Evolutionary conservation across 2,329 filamentous ascomycete genomes (phyloP).

Genomic region (Aspergillus fijiensis): DNA sequence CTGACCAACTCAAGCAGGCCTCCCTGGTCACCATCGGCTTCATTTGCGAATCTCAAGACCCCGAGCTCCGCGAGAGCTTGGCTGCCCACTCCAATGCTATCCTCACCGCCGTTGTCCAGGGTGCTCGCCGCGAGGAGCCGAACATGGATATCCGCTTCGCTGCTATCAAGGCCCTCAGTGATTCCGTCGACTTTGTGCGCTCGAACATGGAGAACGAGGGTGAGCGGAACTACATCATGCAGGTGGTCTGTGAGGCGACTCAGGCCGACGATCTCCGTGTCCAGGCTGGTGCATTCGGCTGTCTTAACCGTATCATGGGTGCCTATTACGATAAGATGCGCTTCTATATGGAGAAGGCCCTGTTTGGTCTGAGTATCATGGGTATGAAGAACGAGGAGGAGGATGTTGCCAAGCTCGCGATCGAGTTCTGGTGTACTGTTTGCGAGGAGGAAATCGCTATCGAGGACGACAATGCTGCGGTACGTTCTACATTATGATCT

Average conservation of each 20-base stretch:
- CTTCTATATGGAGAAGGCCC: constrained; percentile 99
- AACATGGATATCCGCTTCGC: constrained; percentile 88
- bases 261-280: constrained; percentile 88
- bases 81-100: constrained; percentile 93
- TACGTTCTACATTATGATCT: constrained; percentile 38
- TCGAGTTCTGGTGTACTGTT: constrained; percentile 99
- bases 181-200: constrained; percentile 95
- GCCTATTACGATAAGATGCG: constrained; percentile 99
- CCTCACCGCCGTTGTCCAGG: constrained; percentile 94
- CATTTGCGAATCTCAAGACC: constrained; percentile 93
- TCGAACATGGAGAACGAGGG: constrained; percentile 99
- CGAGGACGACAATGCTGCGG: constrained; percentile 90
- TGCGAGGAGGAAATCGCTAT: constrained; percentile 98
- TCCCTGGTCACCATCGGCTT: constrained; percentile 96
- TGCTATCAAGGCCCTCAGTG: constrained; percentile 88
- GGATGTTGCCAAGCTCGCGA: constrained; percentile 94
- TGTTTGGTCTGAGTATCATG: constrained; percentile 94
- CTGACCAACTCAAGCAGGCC: constrained; percentile 86
- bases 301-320: constrained; percentile 96
- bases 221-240: constrained; percentile 99
- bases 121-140: constrained; percentile 91
- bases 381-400: constrained; percentile 99
- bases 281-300: constrained; percentile 94
- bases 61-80: constrained; percentile 77
- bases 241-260: constrained; percentile 98